A percentile compares a stretch with the other conserved stretches of the same genome.
Conservation (phyloP, 768 basidiomycete species). For the Leccinum olivaceopallidum region DNA sequence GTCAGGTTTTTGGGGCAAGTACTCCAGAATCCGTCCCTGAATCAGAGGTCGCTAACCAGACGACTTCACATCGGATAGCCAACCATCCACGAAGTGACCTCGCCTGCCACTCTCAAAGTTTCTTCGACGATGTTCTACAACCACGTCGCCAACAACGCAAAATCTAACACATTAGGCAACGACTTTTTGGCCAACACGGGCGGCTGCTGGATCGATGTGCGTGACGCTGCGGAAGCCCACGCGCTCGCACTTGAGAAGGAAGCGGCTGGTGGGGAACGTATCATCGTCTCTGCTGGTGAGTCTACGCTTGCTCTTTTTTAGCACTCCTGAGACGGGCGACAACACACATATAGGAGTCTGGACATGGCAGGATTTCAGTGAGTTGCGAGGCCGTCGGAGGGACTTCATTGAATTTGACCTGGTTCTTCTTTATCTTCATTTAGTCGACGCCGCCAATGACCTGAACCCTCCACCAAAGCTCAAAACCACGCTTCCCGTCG, state of each 20-base stretch:
- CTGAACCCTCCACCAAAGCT: neutral
- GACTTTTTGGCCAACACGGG: neutral
- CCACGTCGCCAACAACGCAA: neutral
- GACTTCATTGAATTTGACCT: neutral
- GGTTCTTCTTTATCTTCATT: neutral
- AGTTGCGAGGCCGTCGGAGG: neutral
- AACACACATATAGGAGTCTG: neutral
- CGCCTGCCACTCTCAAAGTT: neutral
- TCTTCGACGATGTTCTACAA: neutral
- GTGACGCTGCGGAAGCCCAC: neutral
- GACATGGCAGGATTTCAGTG: neutral
- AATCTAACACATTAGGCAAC: neutral
- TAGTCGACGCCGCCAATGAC: neutral
- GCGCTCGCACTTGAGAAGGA: neutral
- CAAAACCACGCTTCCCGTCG: neutral
- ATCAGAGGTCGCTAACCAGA: neutral
- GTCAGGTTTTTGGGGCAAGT: neutral
- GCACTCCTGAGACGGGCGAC: neutral
- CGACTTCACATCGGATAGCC: neutral
- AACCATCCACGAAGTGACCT: neutral
- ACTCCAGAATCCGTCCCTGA: neutral
- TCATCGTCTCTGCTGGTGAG: neutral
- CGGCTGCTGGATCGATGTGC: neutral
- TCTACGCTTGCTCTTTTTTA: neutral
- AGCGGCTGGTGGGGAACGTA: neutral